These are phyloP conservation scores for Colletotrichum cordylinicola DNA, from an alignment of 2,329 filamentous ascomycete species.

Conservation along the genomic window DNA sequence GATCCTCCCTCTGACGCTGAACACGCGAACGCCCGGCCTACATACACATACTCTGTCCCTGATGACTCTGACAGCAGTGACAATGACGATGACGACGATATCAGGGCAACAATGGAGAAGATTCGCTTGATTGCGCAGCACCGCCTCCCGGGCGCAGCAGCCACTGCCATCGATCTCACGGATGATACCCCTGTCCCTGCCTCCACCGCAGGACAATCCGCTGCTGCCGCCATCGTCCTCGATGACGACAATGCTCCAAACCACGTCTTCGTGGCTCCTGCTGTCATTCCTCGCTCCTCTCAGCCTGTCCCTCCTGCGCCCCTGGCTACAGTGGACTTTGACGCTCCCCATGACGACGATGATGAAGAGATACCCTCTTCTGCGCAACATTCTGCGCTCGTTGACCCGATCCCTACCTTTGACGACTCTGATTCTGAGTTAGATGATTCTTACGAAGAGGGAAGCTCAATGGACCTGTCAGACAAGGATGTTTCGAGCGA, in stretches of 20 bases:
- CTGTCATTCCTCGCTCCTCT: neutral
- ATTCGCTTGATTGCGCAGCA: neutral
- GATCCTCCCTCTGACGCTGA: conserved; percentile 16
- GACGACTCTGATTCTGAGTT: neutral
- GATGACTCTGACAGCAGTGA: conserved; percentile 44
- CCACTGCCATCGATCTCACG: conserved; percentile 8
- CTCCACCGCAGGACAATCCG: neutral
- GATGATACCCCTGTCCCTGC: neutral
- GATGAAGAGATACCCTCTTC: neutral
- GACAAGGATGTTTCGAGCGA: neutral
- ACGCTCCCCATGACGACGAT: conserved; percentile 7
- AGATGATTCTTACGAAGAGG: neutral
- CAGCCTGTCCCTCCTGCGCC: neutral
- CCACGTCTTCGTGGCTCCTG: neutral
- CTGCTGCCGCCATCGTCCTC: neutral
- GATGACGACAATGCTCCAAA: neutral
- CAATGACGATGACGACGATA: conserved; percentile 27
- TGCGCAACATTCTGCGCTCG: neutral
- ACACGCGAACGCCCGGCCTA: neutral
- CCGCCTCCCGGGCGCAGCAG: neutral
- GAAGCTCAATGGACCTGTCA: neutral
- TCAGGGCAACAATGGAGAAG: conserved; percentile 2
- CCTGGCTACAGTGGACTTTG: neutral
- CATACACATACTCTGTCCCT: conserved; percentile 48
- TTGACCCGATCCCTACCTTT: neutral